Base-by-base conservation (phyloP, 2,329 filamentous ascomycete genomes). In the Fusarium circinatum region DNA sequence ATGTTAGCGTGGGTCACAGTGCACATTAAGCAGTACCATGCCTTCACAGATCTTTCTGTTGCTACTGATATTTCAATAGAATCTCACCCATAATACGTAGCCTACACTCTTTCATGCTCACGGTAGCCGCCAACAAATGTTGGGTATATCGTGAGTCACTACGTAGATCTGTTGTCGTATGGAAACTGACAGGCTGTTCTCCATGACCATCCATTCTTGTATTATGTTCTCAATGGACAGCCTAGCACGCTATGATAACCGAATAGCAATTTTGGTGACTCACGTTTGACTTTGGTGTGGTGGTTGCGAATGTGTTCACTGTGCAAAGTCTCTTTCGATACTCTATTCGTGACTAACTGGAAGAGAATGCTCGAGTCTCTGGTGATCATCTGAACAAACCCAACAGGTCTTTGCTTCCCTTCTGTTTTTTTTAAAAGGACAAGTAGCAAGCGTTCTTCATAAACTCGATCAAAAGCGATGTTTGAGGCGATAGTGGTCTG, bases 21-120 rank as follows among this genome's bases (percentile, higher is more conserved):
- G 24, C 9, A 24, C 17, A 4, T 34, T 51, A 14, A 24, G 8
- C 17, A 51, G 3, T 20, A 13, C 20, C 20, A 24, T 11, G 6
- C 20, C n/a, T 6, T 38, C 13, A 26, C 18, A 22, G 13, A 15
- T 5, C 13, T 26, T 52, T 7, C 12, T 26, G 26, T 9, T 5
- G 3, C 15, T 10, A 12, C 18, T 11, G 9, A 22, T 11, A 1
- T 52, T 6, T 15, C 18, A 15, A 15, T n/a, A 5, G 9, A 0
- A 26, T 13, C 1, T 24, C 22, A 11, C 18, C 17, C 7, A 52
- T 17, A 3, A 20, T 47, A 22, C 8, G 5, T 17, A 17, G 1
- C 18, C 32, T 13, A 17, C 18, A 28, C 18, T 3, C 6, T 22
- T 26, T 2, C 13, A 22, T 54, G 18, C n/a, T 34, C 18, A 6